Conservation (phyloP, 352 stramenopile species). For the Phytophthora cajani region DNA sequence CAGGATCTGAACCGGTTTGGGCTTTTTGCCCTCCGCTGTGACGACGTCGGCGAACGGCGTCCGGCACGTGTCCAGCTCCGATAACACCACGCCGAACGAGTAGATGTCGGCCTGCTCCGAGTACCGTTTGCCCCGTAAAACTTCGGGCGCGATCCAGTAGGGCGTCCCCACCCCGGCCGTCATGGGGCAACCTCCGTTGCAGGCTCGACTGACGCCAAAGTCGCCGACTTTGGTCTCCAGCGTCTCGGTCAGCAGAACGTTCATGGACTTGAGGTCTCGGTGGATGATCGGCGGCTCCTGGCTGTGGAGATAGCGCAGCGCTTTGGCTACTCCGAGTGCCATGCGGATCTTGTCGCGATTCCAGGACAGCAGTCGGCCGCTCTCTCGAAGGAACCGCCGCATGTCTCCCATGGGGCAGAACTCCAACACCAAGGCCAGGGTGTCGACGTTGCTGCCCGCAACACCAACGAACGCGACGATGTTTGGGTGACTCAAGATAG, state of each 20-base stretch:
- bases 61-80: slow-evolving; percentile 46
- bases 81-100: slow-evolving; percentile 62
- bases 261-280: slow-evolving; percentile 55
- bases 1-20: slow-evolving; percentile 48
- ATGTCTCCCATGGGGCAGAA: slow-evolving; percentile 38
- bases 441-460: slow-evolving; percentile 47
- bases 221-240: slow-evolving; percentile 49
- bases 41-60: slow-evolving; percentile 34
- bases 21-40: slow-evolving; percentile 29
- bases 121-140: slow-evolving; percentile 41
- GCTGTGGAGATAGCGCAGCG: slow-evolving; percentile 43
- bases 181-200: slow-evolving; percentile 29
- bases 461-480: slow-evolving; percentile 51
- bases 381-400: slow-evolving; percentile 19
- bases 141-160: slow-evolving; percentile 59
- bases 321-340: slow-evolving; percentile 37
- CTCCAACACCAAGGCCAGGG: slow-evolving; percentile 44
- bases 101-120: slow-evolving; percentile 73
- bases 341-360: slow-evolving; percentile 37
- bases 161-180: slow-evolving; percentile 38
- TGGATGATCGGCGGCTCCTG: slow-evolving; percentile 40
- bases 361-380: slow-evolving; percentile 26
- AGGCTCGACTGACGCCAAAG: slow-evolving; percentile 45
- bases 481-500: slow-evolving; percentile 32
- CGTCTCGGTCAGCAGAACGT: slow-evolving; percentile 39